Evolutionary conservation across 1,284 basidiomycete genomes (phyloP).

Genomic region (Fomitopsis palustris): DNA sequence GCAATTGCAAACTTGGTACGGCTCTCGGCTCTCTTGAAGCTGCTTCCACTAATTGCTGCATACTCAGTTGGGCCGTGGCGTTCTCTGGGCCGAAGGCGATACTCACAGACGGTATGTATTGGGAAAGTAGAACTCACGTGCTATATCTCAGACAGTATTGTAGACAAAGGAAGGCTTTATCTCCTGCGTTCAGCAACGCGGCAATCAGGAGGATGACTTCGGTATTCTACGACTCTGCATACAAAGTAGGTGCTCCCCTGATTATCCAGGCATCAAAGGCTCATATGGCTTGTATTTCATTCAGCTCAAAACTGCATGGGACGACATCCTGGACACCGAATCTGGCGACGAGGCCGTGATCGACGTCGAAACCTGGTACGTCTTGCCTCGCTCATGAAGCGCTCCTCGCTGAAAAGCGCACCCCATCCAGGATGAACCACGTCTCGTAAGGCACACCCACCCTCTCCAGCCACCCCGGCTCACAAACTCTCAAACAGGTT

Average conservation of each 20-base stretch:
- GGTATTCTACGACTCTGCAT: slow-evolving; percentile 41
- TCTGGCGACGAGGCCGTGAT: slow-evolving; percentile 35
- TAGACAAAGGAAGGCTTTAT: slow-evolving; percentile 40
- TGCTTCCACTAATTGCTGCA: neutral
- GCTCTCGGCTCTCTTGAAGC: slow-evolving; percentile 2
- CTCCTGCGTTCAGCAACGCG: slow-evolving; percentile 39
- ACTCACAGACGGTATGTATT: slow-evolving; percentile 35
- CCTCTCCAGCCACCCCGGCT: no score
- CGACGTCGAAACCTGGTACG: slow-evolving; percentile 43
- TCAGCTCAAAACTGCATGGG: slow-evolving; percentile 50
- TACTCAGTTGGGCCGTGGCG: slow-evolving; percentile 44
- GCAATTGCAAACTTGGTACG: slow-evolving; percentile 42
- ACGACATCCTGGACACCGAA: slow-evolving; percentile 38
- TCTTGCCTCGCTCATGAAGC: neutral
- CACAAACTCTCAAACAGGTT: slow-evolving; percentile 37
- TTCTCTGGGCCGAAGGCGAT: slow-evolving; percentile 51
- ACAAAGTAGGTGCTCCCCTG: slow-evolving; percentile 39
- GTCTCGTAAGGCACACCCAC: slow-evolving; percentile 45
- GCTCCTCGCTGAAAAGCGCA: slow-evolving; percentile 3
- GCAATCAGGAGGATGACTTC: slow-evolving; percentile 34
- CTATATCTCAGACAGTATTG: neutral
- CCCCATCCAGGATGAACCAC: slow-evolving; percentile 40
- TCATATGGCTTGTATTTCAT: neutral
- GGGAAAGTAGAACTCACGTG: no score
- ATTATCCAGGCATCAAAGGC: neutral